These are phyloP conservation scores for Cucumis cinereus DNA, from an alignment of 306 rosid genomes.

Conservation along the genomic window DNA sequence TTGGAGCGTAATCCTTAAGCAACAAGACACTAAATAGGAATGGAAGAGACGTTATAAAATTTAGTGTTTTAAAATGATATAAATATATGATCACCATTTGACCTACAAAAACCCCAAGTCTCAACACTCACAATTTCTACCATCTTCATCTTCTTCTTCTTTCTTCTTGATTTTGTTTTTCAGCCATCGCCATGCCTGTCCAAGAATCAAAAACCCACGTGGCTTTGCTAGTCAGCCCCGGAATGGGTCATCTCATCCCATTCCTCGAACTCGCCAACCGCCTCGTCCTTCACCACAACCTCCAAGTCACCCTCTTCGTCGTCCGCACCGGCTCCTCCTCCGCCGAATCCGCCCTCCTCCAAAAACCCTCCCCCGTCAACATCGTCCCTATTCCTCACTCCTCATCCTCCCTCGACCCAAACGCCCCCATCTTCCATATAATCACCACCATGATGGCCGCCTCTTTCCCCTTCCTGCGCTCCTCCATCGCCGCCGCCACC, in stretches of 20 bases:
- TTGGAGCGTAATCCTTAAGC: too few species aligned
- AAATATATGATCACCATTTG: background rate
- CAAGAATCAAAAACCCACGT: constrained; percentile 6
- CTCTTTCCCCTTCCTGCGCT: background rate
- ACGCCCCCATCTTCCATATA: background rate
- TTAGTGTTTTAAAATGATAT: too few species aligned
- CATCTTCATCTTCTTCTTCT: too few species aligned
- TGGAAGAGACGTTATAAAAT: too few species aligned
- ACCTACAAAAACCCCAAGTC: background rate
- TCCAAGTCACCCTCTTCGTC: constrained; percentile 21
- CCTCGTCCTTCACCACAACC: constrained; percentile 10
- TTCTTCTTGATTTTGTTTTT: background rate
- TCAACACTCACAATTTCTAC: background rate
- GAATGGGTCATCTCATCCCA: constrained; percentile 40
- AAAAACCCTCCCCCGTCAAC: background rate
- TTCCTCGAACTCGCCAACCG: constrained; percentile 23
- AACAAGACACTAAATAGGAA: too few species aligned
- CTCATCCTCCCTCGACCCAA: background rate
- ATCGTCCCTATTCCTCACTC: background rate
- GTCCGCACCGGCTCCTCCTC: constrained; percentile 6
- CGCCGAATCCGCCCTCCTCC: background rate
- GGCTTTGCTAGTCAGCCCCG: constrained; percentile 32
- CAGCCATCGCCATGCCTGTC: background rate
- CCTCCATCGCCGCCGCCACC: background rate
- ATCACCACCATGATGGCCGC: background rate